Base-by-base conservation (phyloP, 169 alveolate species). In the Amoebophrya sp. region DNA sequence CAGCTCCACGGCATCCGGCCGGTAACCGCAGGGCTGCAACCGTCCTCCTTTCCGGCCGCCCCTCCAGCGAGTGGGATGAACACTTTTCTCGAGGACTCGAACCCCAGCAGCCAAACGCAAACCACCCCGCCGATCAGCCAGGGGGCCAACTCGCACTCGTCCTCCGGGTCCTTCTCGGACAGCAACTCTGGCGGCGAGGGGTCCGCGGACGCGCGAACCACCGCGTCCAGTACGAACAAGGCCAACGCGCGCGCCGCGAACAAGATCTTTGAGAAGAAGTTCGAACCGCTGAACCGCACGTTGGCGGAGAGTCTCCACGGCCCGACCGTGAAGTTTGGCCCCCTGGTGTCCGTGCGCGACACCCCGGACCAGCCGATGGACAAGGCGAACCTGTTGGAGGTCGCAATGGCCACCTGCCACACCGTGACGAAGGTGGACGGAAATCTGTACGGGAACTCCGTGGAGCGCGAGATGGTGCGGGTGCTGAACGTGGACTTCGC, bases 1-100 rank as follows among this genome's bases (percentile, higher is more conserved):
- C 83, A 66, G 38, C 83, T 66, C 32, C 83, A 66, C 83, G 83
- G 83, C 35, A 66, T 66, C 83, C 83, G 83, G 35, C 83, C 83
- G 10, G 83, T 66, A 2, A 47, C 66, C 29, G 29, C 18, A 18
- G 66, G 29, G 18, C 66, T 47, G 66, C n/a, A n/a, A n/a, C n/a
- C n/a, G n/a, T n/a, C n/a, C n/a, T n/a, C n/a, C n/a, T n/a, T n/a
- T n/a, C n/a, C n/a, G n/a, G n/a, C n/a, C n/a, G n/a, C n/a, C n/a
- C n/a, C n/a, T n/a, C n/a, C n/a, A n/a, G 66, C 66, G 7, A 18
- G 29, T 7, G 66, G 29, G 66, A 47, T 12, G 66, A 7, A 47
- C 29, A 47, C 66, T 18, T 47, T 47, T 18, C 29, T 18, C 7
- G 66, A 47, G 18, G 66, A 47, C 66, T 7, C 66, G 18, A 18